These are phyloP conservation scores for Tylopilus plumbeoviolaceoides DNA, from an alignment of 768 basidiomycete species.

Conservation along the genomic window DNA sequence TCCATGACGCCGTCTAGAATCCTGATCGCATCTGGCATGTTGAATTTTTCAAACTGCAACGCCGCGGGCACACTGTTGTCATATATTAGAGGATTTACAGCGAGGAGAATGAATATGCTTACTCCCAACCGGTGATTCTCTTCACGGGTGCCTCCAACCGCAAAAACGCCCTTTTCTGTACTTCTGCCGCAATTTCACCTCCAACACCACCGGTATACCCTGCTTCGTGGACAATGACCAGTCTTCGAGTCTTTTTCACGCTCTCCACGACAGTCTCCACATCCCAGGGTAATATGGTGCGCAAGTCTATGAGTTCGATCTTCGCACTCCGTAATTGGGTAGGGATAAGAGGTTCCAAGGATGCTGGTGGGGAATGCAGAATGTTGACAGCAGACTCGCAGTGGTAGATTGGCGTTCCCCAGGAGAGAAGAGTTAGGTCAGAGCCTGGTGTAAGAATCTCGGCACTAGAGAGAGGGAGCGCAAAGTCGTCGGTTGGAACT, in stretches of 20 bases:
- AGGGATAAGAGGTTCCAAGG: constrained; percentile 64
- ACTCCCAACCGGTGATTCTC: constrained; percentile 93
- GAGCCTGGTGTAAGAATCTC: constrained; percentile 71
- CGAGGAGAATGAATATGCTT: constrained; percentile 35
- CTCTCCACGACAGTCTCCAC: constrained; percentile 75
- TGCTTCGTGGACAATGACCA: constrained; percentile 92
- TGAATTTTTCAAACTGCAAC: constrained; percentile 88
- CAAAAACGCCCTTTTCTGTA: constrained; percentile 86
- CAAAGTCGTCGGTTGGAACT: constrained; percentile 84
- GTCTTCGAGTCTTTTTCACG: constrained; percentile 77
- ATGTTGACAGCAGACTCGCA: constrained; percentile 81
- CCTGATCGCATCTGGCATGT: constrained; percentile 82
- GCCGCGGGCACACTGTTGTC: constrained; percentile 68
- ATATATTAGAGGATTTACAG: neutral
- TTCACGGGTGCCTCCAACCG: constrained; percentile 85
- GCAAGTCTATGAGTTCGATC: constrained; percentile 86
- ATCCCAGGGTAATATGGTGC: constrained; percentile 90
- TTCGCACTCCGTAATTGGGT: constrained; percentile 59
- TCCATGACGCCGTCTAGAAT: constrained; percentile 81
- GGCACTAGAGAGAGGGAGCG: constrained; percentile 77
- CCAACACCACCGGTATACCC: constrained; percentile 85
- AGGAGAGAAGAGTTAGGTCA: constrained; percentile 87
- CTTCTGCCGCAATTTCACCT: constrained; percentile 86
- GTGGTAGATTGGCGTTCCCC: constrained; percentile 92
- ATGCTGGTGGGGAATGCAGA: constrained; percentile 59